Evolutionary conservation across 2,329 filamentous ascomycete genomes (phyloP).

Genomic region (Exophiala dermatitidis): DNA sequence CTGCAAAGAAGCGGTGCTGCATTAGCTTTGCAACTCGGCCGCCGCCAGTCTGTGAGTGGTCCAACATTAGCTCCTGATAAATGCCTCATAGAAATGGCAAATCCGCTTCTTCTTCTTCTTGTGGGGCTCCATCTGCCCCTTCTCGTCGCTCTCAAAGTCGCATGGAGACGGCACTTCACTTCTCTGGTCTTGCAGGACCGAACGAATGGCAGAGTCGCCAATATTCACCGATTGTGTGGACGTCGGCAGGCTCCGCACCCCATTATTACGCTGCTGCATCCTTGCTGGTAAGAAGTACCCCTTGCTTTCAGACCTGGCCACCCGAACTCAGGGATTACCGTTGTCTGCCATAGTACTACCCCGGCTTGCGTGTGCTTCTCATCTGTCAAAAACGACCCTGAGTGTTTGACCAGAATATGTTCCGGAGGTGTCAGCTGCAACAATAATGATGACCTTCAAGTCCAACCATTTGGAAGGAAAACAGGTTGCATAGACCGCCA

Average conservation of each 20-base stretch:
- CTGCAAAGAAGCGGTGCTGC: conserved; percentile 6
- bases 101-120: neutral
- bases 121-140: conserved; percentile 1
- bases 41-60: neutral
- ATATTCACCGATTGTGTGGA: neutral
- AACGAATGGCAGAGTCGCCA: neutral
- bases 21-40: conserved; percentile 13
- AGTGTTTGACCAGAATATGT: neutral
- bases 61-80: conserved; percentile 20
- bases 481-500: neutral
- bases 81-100: conserved; percentile 22
- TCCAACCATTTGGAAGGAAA: neutral
- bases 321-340: too few species aligned
- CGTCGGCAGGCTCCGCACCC: neutral
- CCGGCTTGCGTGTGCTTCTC: too few species aligned
- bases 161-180: neutral
- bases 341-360: too few species aligned
- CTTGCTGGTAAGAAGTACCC: neutral
- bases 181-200: neutral
- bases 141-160: neutral
- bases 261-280: neutral
- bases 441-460: neutral
- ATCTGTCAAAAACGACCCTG: neutral
- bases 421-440: neutral
- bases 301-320: too few species aligned